Base-by-base conservation (phyloP, 2,329 filamentous ascomycete species). In the Fusarium gaditjirri region DNA sequence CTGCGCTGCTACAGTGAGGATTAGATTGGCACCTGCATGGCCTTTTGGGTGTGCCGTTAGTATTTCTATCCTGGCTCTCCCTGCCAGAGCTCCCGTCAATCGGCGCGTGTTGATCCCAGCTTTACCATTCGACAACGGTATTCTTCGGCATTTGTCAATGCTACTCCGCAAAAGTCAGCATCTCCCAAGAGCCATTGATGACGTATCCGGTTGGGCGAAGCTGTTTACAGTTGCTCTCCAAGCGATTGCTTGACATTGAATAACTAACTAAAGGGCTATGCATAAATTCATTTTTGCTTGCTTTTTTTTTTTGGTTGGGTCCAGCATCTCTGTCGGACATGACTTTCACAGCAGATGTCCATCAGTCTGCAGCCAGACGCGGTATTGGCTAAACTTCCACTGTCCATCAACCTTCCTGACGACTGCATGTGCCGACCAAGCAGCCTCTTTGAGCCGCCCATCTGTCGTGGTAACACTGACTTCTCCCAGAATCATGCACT, bases 301-400 rank as follows among this genome's bases (percentile, higher is more conserved):
- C 33, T 50, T n/a, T 46, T 33, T 55, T n/a, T n/a, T 55, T 29
- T 61, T 35, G n/a, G 27, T 29, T 23, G 27, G 23, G 27, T 31
- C 42, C 42, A 19, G 68, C 62, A n/a, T 31, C 41, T 35, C 35
- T n/a, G n/a, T 44, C n/a, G n/a, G 19, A n/a, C 23, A 27, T 35
- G 23, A 25, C 43, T 29, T 49, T 72, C 41, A 73, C 41, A 73
- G 53, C 27, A 70, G 56, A 56, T 62, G 55, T 23, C 70, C 58
- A 29, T 76, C 65, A 41, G 67, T 75, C 71, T 81, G 78, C 47
- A 81, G 60, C 78, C 77, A 81, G 41, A 81, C 79, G 23, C 75
- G 76, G 61, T 81, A 82, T 25, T 70, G 60, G 33, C 74, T 68
- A 70, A 82, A 76, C 73, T 78, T 81, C 80, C 80, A 82, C 61